A percentile compares a stretch with the other conserved stretches of the same genome.
Conservation (phyloP, 805 yeast genomes). For the Candida alai region DNA sequence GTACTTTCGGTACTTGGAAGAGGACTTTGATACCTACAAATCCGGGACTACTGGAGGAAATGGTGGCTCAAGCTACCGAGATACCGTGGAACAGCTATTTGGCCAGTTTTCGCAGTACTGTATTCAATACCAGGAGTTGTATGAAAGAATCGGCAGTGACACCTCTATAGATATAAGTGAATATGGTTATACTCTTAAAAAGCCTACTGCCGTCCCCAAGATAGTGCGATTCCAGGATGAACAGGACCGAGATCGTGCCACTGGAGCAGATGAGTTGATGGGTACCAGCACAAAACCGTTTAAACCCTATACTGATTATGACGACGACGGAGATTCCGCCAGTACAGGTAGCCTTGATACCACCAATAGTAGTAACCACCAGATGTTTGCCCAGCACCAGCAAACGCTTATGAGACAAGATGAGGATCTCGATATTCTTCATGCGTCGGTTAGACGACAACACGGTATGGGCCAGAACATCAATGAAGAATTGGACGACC, state of each 20-base stretch:
- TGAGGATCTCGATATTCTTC: constrained; percentile 30
- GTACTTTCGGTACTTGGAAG: constrained; percentile 25
- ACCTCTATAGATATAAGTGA: constrained; percentile 27
- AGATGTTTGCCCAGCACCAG: constrained; percentile 40
- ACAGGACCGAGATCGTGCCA: constrained; percentile 17
- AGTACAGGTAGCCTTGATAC: constrained; percentile 24
- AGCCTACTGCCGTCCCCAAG: neutral
- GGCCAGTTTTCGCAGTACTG: constrained; percentile 2
- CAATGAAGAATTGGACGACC: constrained; percentile 39
- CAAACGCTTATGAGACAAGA: constrained; percentile 39
- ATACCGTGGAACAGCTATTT: neutral
- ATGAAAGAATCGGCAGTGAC: constrained; percentile 20
- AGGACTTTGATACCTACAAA: constrained; percentile 17
- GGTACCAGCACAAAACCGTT: constrained; percentile 26
- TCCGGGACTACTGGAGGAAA: neutral
- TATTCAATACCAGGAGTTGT: constrained; percentile 15
- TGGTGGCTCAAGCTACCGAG: constrained; percentile 1
- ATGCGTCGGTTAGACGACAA: constrained; percentile 31
- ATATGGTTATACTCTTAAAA: constrained; percentile 18
- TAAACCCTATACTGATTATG: constrained; percentile 32
- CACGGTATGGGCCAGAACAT: constrained; percentile 38
- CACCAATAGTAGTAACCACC: no score
- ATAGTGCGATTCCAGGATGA: constrained; percentile 39
- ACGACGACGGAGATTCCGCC: constrained; percentile 13
- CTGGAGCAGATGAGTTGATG: constrained; percentile 31